phyloP scores from a whole-genome alignment of 805 yeast genomes.

The Hanseniaspora mollemarum region DNA sequence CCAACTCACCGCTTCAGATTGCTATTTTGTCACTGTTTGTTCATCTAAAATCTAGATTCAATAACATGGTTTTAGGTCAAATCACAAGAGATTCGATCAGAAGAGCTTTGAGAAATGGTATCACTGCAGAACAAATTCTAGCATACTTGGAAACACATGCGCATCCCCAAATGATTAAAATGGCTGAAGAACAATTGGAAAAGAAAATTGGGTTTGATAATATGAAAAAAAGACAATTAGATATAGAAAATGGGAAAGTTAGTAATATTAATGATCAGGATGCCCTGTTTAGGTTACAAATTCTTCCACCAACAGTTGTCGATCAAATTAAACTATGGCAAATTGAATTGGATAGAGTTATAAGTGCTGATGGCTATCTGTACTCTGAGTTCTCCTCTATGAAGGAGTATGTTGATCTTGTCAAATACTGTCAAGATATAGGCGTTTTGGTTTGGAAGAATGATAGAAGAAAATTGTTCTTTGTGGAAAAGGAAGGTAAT shows the following conservation, averaged over 20 bases:
- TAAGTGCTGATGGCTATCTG: conserved; percentile 72
- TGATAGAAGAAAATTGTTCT: conserved; percentile 55
- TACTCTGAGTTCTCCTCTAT: conserved; percentile 74
- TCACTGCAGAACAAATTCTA: conserved; percentile 88
- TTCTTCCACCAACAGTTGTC: conserved; percentile 89
- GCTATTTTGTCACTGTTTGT: conserved; percentile 85
- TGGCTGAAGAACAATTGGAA: conserved; percentile 57
- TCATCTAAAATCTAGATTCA: conserved; percentile 69
- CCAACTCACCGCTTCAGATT: conserved; percentile 87
- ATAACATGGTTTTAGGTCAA: conserved; percentile 88
- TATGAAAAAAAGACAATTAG: conserved; percentile 15
- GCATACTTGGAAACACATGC: conserved; percentile 84
- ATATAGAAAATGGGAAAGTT: conserved; percentile 9
- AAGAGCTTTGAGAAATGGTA: conserved; percentile 72
- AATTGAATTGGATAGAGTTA: conserved; percentile 83
- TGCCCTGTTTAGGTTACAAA: conserved; percentile 43
- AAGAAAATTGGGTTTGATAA: conserved; percentile 50
- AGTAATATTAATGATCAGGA: conserved; percentile 26
- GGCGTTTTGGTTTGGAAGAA: conserved; percentile 90
- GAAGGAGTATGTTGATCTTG: conserved; percentile 61
- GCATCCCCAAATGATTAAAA: conserved; percentile 75
- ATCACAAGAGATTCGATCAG: conserved; percentile 86
- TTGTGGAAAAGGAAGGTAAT: conserved; percentile 79
- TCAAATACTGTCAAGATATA: conserved; percentile 73
- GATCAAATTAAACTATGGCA: conserved; percentile 97